Evolutionary conservation across 805 yeast species (phyloP).

Genomic region (Alloascoidea hylecoeti): DNA sequence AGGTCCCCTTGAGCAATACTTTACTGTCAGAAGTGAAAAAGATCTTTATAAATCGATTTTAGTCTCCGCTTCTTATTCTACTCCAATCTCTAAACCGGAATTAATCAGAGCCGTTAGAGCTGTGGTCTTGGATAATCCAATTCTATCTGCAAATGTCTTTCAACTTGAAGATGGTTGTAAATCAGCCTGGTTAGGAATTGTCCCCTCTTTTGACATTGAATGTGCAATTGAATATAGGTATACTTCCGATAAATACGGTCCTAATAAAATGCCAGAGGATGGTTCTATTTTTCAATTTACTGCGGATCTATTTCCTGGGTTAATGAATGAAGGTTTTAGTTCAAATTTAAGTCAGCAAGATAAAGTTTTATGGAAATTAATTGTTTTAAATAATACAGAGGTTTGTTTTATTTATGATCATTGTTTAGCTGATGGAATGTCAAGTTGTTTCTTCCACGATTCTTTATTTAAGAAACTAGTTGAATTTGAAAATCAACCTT

Average conservation of each 20-base stretch:
- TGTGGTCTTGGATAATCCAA: background rate
- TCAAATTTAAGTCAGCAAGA: background rate
- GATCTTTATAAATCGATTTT: background rate
- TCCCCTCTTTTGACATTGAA: background rate
- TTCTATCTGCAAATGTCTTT: background rate
- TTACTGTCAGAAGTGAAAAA: background rate
- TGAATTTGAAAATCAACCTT: background rate
- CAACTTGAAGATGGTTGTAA: background rate
- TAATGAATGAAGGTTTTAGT: background rate
- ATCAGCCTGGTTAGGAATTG: background rate
- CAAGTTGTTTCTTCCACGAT: conserved; percentile 10
- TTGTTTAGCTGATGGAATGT: conserved; percentile 10
- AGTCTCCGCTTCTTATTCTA: background rate
- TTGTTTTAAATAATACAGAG: conserved; percentile 1
- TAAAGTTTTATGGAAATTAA: background rate
- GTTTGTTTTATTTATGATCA: conserved; percentile 11
- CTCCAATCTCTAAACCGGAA: background rate
- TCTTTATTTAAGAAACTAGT: conserved; percentile 3
- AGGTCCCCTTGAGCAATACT: background rate
- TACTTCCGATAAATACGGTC: background rate
- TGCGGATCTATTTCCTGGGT: background rate
- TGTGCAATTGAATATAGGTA: background rate
- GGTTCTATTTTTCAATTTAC: background rate
- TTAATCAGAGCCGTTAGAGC: background rate
- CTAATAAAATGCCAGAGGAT: background rate